A percentile compares a stretch with the other conserved stretches of the same genome.
phyloP scores from a whole-genome alignment of 2,329 filamentous ascomycete species.

The Colletotrichum brevisporum region DNA sequence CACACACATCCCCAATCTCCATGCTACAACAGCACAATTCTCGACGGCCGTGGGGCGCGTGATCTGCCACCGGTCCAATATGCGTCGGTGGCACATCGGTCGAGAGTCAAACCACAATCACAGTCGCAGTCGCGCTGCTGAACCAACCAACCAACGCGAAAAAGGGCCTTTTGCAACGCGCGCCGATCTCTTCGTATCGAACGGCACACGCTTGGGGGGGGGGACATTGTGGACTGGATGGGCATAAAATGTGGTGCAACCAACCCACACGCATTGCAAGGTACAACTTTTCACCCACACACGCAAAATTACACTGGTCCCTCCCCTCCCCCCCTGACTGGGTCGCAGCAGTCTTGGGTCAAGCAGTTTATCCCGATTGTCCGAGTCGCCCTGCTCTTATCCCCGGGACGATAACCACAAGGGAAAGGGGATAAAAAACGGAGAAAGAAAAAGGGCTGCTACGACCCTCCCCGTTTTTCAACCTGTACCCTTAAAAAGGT shows the following conservation, averaged over 20 bases:
- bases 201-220: background rate
- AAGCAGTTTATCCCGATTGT: background rate
- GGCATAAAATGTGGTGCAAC: background rate
- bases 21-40: background rate
- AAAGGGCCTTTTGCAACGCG: background rate
- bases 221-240: too few relatives aligned
- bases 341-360: too few relatives aligned
- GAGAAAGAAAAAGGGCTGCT: too few relatives aligned
- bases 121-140: background rate
- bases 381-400: background rate
- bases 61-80: background rate
- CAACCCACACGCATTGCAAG: constrained; percentile 15
- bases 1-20: background rate
- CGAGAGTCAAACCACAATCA: background rate
- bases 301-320: background rate
- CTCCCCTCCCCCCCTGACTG: background rate
- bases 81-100: too few relatives aligned
- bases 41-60: background rate
- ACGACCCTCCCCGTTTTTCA: too few relatives aligned
- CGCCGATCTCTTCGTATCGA: constrained; percentile 22
- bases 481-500: constrained; percentile 14
- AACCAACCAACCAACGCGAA: background rate
- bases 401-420: too few relatives aligned
- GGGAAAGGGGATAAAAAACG: too few relatives aligned
- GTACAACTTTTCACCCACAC: constrained; percentile 3